Conservation (phyloP, 257 asterid genomes). For the Solanum chaucha region DNA sequence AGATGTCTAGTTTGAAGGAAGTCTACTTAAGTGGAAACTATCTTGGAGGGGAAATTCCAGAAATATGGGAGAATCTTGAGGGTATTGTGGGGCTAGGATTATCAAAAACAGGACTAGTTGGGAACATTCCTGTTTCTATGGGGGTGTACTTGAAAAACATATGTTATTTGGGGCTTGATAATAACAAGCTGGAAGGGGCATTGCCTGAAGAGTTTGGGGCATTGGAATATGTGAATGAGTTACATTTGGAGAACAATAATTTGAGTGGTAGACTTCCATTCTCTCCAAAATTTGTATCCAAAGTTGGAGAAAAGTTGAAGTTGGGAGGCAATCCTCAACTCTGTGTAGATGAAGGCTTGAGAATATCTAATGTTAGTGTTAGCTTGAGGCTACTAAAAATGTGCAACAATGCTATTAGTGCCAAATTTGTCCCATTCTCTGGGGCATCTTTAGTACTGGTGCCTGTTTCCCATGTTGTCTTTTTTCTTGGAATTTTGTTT, state of each 20-base stretch:
- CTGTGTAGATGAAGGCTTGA: slow-evolving; percentile 46
- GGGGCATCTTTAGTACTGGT: slow-evolving; percentile 14
- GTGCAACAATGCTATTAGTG: slow-evolving; percentile 24
- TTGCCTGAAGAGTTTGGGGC: slow-evolving; percentile 61
- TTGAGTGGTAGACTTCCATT: slow-evolving; percentile 76
- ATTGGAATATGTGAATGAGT: slow-evolving; percentile 42
- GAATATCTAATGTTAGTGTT: slow-evolving; percentile 28
- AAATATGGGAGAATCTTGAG: slow-evolving; percentile 54
- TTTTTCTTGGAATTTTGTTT: slow-evolving; percentile 18
- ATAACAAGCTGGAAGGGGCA: slow-evolving; percentile 54
- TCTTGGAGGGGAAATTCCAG: slow-evolving; percentile 76
- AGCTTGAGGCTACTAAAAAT: slow-evolving; percentile 30
- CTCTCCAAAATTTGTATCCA: slow-evolving; percentile 37
- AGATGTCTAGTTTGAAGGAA: slow-evolving; percentile 46
- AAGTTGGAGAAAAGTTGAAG: slow-evolving; percentile 61
- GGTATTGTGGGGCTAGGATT: slow-evolving; percentile 53
- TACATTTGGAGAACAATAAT: slow-evolving; percentile 68
- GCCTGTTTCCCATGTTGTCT: slow-evolving; percentile 11
- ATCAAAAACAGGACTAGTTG: slow-evolving; percentile 51
- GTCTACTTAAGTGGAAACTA: slow-evolving; percentile 56
- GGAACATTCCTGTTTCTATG: slow-evolving; percentile 64
- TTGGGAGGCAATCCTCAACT: slow-evolving; percentile 74
- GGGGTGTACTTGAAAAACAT: slow-evolving; percentile 35
- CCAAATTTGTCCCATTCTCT: slow-evolving; percentile 36
- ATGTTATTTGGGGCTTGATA: slow-evolving; percentile 62